phyloP scores from a whole-genome alignment of 1,284 basidiomycete species.

The Puccinia coronata region DNA sequence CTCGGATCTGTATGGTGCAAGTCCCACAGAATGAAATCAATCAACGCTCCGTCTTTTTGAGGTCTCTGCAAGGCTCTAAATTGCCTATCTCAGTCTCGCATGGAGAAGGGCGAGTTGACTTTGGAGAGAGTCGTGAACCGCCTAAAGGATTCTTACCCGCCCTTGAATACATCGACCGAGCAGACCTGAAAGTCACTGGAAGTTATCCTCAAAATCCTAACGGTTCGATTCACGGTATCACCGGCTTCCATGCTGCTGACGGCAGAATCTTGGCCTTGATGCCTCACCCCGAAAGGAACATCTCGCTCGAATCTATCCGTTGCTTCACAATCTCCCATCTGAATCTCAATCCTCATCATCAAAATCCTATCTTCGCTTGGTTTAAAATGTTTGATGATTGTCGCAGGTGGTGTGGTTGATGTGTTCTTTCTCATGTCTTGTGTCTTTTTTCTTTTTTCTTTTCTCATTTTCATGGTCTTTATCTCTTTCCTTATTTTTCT shows the following conservation, averaged over 20 bases:
- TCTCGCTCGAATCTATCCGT: slow-evolving; percentile 70
- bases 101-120: slow-evolving; percentile 86
- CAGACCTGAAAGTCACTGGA: slow-evolving; percentile 68
- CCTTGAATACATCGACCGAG: slow-evolving; percentile 73
- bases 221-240: slow-evolving; percentile 81
- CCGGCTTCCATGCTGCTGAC: slow-evolving; percentile 79
- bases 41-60: slow-evolving; percentile 74
- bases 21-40: slow-evolving; percentile 61
- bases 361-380: slow-evolving; percentile 58
- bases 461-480: background rate
- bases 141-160: slow-evolving; percentile 64
- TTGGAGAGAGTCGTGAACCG: slow-evolving; percentile 62
- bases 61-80: slow-evolving; percentile 80
- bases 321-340: slow-evolving; percentile 64
- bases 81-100: slow-evolving; percentile 93
- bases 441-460: background rate
- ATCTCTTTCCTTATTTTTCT: background rate
- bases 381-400: slow-evolving; percentile 48
- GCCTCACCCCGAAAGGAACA: slow-evolving; percentile 89
- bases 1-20: slow-evolving; percentile 76
- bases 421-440: background rate
- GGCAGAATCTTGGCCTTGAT: slow-evolving; percentile 90
- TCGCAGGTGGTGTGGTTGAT: slow-evolving; percentile 43
- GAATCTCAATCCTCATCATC: background rate
- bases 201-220: slow-evolving; percentile 93